Percentiles rank a stretch among this genome's conserved stretches.
Evolutionary conservation across 148 eudicot genomes (phyloP).

Genomic region (Vaccinium myrtillus): DNA sequence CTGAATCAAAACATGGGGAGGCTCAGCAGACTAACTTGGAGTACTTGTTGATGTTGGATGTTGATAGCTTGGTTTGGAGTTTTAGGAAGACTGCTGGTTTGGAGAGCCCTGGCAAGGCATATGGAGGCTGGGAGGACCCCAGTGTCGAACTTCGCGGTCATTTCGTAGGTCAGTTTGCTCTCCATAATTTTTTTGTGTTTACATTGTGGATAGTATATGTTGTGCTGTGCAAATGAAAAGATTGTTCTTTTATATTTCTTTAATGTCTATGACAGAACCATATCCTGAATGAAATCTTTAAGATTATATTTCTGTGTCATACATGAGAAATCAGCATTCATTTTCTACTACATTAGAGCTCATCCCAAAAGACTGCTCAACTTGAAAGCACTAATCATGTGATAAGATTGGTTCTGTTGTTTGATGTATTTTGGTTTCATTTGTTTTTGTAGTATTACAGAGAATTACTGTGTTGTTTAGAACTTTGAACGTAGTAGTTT

Average conservation of each 20-base stretch:
- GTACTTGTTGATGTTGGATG: constrained; percentile 71
- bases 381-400: background rate
- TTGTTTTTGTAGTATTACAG: background rate
- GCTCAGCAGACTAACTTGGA: constrained; percentile 85
- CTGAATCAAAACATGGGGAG: constrained; percentile 51
- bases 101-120: constrained; percentile 55
- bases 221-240: background rate
- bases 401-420: background rate
- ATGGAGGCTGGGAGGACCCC: constrained; percentile 90
- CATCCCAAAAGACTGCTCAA: background rate
- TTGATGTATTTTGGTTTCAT: background rate
- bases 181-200: background rate
- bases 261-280: background rate
- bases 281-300: background rate
- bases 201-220: background rate
- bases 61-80: constrained; percentile 80
- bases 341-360: background rate
- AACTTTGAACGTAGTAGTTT: background rate
- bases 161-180: constrained; percentile 72
- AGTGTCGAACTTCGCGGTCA: constrained; percentile 78
- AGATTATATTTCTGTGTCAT: background rate
- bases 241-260: background rate
- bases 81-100: constrained; percentile 79
- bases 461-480: background rate
- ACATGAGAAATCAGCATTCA: background rate